phyloP scores from a whole-genome alignment of 805 yeast genomes.

The Yarrowia osloensis region DNA sequence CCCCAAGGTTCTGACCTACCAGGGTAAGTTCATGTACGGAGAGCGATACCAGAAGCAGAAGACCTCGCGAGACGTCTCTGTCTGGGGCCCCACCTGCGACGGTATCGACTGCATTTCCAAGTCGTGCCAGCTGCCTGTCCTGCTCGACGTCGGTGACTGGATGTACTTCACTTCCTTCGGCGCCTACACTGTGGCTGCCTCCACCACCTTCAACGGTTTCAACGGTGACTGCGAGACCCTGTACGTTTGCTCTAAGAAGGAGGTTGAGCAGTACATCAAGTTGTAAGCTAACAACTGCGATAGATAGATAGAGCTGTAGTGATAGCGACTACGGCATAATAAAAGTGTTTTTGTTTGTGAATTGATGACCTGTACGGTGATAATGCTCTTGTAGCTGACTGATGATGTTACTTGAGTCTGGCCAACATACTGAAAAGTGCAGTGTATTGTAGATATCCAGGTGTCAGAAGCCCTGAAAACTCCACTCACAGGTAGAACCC shows the following conservation, averaged over 20 bases:
- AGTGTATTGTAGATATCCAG: too few relatives aligned
- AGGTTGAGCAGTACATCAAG: slow-evolving; percentile 6
- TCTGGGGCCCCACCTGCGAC: slow-evolving; percentile 99
- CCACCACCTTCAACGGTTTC: slow-evolving; percentile 93
- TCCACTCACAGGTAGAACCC: too few relatives aligned
- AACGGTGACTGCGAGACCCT: slow-evolving; percentile 56
- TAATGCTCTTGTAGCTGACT: too few relatives aligned
- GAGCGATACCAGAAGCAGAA: slow-evolving; percentile 31
- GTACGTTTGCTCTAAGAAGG: slow-evolving; percentile 56
- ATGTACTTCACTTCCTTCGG: slow-evolving; percentile 79
- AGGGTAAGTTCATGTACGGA: slow-evolving; percentile 49
- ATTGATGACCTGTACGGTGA: too few relatives aligned
- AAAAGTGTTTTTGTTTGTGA: neutral
- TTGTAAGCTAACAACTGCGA: slow-evolving; percentile 1
- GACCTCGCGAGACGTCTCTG: slow-evolving; percentile 46
- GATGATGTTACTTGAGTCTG: too few relatives aligned
- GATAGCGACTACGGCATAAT: slow-evolving; percentile 10
- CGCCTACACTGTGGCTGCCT: slow-evolving; percentile 90
- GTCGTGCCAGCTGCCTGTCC: slow-evolving; percentile 54
- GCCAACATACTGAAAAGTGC: too few relatives aligned
- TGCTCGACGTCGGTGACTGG: slow-evolving; percentile 88
- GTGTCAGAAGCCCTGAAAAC: too few relatives aligned
- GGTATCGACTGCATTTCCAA: slow-evolving; percentile 82
- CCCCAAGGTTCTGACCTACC: slow-evolving; percentile 65
- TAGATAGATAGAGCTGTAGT: slow-evolving; percentile 6